Conservation (phyloP, 2,329 filamentous ascomycete genomes). For the Aspergillus bombycis region DNA sequence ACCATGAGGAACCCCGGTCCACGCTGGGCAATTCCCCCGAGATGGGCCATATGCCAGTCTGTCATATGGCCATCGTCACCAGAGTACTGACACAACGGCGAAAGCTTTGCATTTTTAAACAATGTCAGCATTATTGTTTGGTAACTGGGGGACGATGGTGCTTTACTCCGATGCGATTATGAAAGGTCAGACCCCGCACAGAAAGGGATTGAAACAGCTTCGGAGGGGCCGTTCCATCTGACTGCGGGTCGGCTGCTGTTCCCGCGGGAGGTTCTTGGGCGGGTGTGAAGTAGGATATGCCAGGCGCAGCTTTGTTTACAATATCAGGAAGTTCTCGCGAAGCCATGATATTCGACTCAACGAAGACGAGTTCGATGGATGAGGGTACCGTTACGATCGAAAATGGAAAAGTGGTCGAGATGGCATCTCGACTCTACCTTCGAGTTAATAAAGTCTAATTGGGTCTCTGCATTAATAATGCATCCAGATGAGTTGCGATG, state of each 20-base stretch:
- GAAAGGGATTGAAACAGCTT: slow-evolving; percentile 64
- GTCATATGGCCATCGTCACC: slow-evolving; percentile 74
- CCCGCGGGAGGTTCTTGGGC: slow-evolving; percentile 41
- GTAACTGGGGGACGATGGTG: slow-evolving; percentile 30
- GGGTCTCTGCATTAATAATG: neutral
- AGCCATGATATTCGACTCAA: neutral
- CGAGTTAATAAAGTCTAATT: neutral
- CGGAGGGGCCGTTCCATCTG: slow-evolving; percentile 46
- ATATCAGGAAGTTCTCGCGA: slow-evolving; percentile 33
- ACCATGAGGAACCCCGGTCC: slow-evolving; percentile 76
- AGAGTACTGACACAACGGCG: slow-evolving; percentile 69
- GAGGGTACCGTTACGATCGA: neutral
- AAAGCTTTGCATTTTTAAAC: neutral
- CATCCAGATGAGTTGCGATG: neutral
- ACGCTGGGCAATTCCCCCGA: slow-evolving; percentile 75
- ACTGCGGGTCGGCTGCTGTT: slow-evolving; percentile 45
- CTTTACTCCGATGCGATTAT: slow-evolving; percentile 43
- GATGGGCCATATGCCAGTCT: slow-evolving; percentile 79
- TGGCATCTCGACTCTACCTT: neutral
- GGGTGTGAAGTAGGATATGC: slow-evolving; percentile 48
- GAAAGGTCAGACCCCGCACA: slow-evolving; percentile 61
- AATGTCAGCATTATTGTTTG: neutral
- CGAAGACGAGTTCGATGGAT: neutral
- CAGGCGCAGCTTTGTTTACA: slow-evolving; percentile 37
- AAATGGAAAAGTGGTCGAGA: neutral